Percentiles rank a stretch among this genome's conserved stretches.
Conservation (phyloP, 495 filamentous ascomycete genomes). For the Aspergillus hancockii region DNA sequence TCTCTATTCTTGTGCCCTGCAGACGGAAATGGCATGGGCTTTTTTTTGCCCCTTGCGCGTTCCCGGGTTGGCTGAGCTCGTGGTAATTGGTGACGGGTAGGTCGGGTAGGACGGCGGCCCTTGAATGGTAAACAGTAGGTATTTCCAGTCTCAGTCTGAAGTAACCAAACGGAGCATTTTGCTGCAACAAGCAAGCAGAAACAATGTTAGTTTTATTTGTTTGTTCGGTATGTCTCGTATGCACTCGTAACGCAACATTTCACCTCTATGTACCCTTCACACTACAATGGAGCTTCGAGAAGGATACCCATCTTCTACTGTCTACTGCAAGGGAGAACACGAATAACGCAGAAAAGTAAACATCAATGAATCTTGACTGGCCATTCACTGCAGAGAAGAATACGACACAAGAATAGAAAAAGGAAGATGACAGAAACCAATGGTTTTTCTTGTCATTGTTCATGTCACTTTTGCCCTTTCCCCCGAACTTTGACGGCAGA, state of each 20-base stretch:
- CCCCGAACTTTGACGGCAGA: conserved; percentile 3
- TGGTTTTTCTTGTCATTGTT: conserved; percentile 22
- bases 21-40: conserved; percentile 18
- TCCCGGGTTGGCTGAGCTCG: conserved; percentile 21
- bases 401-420: too few species aligned
- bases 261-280: not conserved
- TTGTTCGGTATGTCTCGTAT: conserved; percentile 11
- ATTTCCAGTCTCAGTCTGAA: conserved; percentile 7
- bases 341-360: not conserved
- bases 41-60: conserved; percentile 21
- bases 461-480: conserved; percentile 13
- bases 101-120: conserved; percentile 16
- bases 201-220: conserved; percentile 10
- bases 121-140: conserved; percentile 5
- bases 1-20: conserved; percentile 21
- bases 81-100: conserved; percentile 17
- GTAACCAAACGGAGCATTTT: conserved; percentile 12
- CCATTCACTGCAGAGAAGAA: conserved; percentile 2
- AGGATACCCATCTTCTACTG: not conserved
- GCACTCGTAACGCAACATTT: not conserved
- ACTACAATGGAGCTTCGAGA: not conserved
- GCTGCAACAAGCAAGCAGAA: conserved; percentile 1
- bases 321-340: not conserved
- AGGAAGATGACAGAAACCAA: conserved; percentile 10
- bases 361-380: not conserved